Evolutionary conservation across 1,284 basidiomycete genomes (phyloP).

Genomic region (Pyrrhoderma lamaoense): DNA sequence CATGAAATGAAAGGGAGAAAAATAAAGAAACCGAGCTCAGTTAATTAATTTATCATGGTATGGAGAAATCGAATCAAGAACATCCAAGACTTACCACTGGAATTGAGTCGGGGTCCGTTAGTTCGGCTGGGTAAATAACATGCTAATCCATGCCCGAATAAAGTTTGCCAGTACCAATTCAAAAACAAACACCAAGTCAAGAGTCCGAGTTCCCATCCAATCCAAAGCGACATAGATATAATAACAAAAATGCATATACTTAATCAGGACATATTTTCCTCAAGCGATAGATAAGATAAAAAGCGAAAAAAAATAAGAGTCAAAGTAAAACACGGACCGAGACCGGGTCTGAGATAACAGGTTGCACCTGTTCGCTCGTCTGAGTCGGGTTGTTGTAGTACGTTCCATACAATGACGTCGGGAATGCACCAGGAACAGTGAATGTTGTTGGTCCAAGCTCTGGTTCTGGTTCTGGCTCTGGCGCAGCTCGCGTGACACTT

Average conservation of each 20-base stretch:
- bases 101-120: constrained; percentile 55
- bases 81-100: constrained; percentile 32
- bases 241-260: no score
- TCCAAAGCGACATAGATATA: no score
- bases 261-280: no score
- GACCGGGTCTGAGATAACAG: constrained; percentile 61
- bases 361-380: constrained; percentile 61
- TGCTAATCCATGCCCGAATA: constrained; percentile 39
- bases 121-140: constrained; percentile 43
- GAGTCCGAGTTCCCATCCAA: no score
- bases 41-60: not conserved
- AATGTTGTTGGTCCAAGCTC: constrained; percentile 39
- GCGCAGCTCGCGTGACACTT: no score
- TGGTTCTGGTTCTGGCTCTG: no score
- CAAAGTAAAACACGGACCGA: constrained; percentile 34
- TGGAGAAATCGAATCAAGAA: not conserved
- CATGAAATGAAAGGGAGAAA: not conserved
- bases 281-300: constrained; percentile 7
- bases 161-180: no score
- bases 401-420: constrained; percentile 50
- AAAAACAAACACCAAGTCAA: no score
- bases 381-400: constrained; percentile 70
- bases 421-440: constrained; percentile 56
- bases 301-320: not conserved
- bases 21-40: no score